Evolutionary conservation across 2,329 filamentous ascomycete species (phyloP).

Genomic region (Diaporthe amygdali): DNA sequence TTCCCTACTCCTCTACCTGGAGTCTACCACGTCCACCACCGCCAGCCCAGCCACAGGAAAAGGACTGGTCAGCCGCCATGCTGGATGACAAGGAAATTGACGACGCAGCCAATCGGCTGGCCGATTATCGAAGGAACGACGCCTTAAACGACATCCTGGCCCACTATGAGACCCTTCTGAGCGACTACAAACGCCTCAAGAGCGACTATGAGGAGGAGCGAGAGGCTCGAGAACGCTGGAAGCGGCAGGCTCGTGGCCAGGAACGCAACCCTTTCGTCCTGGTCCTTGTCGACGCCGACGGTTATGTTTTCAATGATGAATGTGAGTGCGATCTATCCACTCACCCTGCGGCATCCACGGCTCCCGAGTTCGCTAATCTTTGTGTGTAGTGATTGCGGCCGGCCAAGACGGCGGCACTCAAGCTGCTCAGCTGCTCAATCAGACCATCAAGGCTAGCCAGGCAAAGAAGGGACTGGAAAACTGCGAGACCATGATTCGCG

Average conservation of each 20-base stretch:
- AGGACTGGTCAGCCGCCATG: constrained; percentile 22
- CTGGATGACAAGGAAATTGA: constrained; percentile 35
- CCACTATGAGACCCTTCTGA: constrained; percentile 47
- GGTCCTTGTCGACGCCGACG: constrained; percentile 67
- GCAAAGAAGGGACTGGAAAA: constrained; percentile 52
- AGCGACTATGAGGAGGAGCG: constrained; percentile 63
- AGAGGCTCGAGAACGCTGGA: constrained; percentile 59
- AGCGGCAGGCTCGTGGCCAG: constrained; percentile 52
- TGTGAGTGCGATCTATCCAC: constrained; percentile 15
- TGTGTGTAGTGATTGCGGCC: constrained; percentile 41
- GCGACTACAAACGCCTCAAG: constrained; percentile 59
- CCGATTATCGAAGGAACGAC: constrained; percentile 35
- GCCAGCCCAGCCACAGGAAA: background rate
- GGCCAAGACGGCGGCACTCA: constrained; percentile 59
- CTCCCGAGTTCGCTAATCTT: background rate
- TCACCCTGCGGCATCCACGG: background rate
- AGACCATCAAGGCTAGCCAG: constrained; percentile 53
- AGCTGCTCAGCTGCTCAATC: constrained; percentile 59
- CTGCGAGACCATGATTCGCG: constrained; percentile 59
- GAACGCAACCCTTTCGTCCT: constrained; percentile 64
- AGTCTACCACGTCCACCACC: background rate
- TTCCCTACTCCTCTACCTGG: background rate
- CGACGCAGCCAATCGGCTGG: constrained; percentile 34
- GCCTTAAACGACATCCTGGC: constrained; percentile 28
- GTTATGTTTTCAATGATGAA: constrained; percentile 60